Percentiles rank a stretch among this genome's conserved stretches.
These are phyloP conservation scores for Saccharomycopsis lassenensis DNA, from an alignment of 805 yeast species.

Conservation along the genomic window DNA sequence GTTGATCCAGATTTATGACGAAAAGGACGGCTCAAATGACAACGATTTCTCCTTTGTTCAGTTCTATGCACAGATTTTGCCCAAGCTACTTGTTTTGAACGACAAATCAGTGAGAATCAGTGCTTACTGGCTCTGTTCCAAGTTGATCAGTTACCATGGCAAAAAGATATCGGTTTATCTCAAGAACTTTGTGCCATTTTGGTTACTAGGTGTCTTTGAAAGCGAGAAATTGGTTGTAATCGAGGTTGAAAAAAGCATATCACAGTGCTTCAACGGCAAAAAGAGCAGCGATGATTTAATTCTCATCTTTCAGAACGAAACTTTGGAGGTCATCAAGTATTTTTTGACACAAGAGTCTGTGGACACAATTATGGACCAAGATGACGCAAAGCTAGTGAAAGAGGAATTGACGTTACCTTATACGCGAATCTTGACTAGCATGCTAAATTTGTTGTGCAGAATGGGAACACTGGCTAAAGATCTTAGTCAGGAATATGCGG, in stretches of 20 bases:
- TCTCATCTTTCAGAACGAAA: conserved; percentile 8
- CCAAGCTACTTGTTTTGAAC: conserved; percentile 14
- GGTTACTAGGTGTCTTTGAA: conserved; percentile 16
- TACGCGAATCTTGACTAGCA: conserved; percentile 7
- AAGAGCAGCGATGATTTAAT: conserved; percentile 9
- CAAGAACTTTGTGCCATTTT: conserved; percentile 13
- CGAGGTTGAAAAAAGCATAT: conserved; percentile 7
- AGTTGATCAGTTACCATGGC: conserved; percentile 4
- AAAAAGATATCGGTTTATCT: conserved; percentile 9
- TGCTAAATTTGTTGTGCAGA: conserved; percentile 6
- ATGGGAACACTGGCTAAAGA: too few relatives aligned
- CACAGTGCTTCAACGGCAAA: conserved; percentile 4
- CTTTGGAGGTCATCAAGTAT: conserved; percentile 4
- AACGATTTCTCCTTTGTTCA: conserved; percentile 9
- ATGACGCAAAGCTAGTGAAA: background rate
- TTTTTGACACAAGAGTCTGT: conserved; percentile 9
- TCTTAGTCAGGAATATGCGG: conserved; percentile 1
- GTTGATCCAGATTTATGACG: conserved; percentile 5
- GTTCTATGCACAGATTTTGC: conserved; percentile 11
- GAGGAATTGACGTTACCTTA: conserved; percentile 11
- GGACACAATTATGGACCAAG: conserved; percentile 8
- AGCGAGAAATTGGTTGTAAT: conserved; percentile 8
- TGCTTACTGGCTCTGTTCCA: conserved; percentile 9
- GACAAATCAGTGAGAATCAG: conserved; percentile 12
- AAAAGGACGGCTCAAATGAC: background rate